Evolutionary conservation across 371 early-diverging fungal genomes (phyloP).

Genomic region (Massospora cicadina): DNA sequence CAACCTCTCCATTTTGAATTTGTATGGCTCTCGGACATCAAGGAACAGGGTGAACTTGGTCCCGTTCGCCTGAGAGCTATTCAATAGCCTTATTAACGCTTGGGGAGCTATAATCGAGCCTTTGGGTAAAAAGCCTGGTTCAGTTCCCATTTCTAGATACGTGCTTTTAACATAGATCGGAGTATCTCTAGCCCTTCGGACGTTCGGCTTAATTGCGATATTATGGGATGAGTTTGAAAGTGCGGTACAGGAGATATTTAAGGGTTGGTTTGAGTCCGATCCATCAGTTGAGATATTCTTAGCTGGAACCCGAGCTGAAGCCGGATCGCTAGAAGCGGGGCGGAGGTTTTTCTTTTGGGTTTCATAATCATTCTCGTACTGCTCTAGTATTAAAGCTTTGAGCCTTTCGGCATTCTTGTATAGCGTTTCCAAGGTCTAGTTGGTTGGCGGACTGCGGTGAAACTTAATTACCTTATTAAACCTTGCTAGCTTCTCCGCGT

Average conservation of each 20-base stretch:
- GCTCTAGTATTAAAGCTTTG: background rate
- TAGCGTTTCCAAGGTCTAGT: background rate
- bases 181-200: background rate
- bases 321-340: background rate
- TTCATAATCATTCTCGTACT: background rate
- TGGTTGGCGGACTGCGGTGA: background rate
- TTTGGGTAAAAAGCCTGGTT: background rate
- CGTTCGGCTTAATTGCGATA: background rate
- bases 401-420: background rate
- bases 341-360: background rate
- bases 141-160: background rate
- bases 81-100: background rate
- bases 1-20: slow-evolving; percentile 50
- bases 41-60: slow-evolving; percentile 39
- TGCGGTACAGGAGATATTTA: background rate
- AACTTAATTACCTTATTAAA: background rate
- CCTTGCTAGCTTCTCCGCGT: background rate
- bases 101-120: background rate
- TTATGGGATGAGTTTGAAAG: background rate
- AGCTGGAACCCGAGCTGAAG: background rate
- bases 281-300: background rate
- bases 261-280: background rate
- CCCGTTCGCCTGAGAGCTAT: slow-evolving; percentile 1
- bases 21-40: slow-evolving; percentile 56
- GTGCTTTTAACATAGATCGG: background rate